phyloP scores from a whole-genome alignment of 176 grass and related monocot species.

The Puya raimondii region DNA sequence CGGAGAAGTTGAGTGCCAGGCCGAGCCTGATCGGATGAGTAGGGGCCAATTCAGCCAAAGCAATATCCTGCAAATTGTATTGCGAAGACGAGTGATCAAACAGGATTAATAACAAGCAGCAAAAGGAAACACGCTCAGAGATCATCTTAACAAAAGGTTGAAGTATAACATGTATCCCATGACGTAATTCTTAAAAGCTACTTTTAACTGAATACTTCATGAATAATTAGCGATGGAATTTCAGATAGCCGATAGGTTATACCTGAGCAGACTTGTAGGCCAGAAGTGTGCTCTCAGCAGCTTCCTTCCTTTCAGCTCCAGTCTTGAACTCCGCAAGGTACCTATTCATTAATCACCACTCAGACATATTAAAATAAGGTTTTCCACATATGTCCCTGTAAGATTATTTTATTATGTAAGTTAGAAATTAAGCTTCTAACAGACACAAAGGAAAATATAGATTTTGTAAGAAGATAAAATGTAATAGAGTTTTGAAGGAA shows the following conservation, averaged over 20 bases:
- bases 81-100: neutral
- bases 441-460: too few relatives aligned
- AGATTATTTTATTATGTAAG: too few relatives aligned
- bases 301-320: constrained; percentile 17
- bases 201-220: neutral
- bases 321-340: constrained; percentile 21
- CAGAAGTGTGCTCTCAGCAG: constrained; percentile 16
- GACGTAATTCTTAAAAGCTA: neutral
- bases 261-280: constrained; percentile 23
- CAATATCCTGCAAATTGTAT: constrained; percentile 18
- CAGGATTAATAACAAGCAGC: neutral
- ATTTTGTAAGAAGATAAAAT: too few relatives aligned
- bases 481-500: neutral
- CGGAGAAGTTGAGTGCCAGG: constrained; percentile 20
- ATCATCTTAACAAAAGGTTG: neutral
- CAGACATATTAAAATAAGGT: neutral
- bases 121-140: neutral
- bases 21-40: constrained; percentile 21
- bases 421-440: too few relatives aligned
- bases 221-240: neutral
- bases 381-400: neutral
- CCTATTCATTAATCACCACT: neutral
- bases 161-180: neutral
- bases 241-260: neutral
- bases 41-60: constrained; percentile 12